A percentile compares a stretch with the other conserved stretches of the same genome.
phyloP scores from a whole-genome alignment of 164 flowering plant species.

The Warburgia ugandensis region DNA sequence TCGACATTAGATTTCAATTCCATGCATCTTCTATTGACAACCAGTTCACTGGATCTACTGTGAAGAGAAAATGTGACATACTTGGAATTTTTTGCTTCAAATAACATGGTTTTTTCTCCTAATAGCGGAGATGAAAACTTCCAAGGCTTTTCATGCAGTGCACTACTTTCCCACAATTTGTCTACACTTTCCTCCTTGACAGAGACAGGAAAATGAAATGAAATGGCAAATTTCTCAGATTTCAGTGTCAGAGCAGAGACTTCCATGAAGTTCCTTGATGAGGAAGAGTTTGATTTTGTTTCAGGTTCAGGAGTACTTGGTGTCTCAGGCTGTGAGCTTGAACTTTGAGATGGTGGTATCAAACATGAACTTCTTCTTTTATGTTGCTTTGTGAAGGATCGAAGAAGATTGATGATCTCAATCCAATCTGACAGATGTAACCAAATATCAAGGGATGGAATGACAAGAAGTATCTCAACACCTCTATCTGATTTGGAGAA shows the following conservation, averaged over 20 bases:
- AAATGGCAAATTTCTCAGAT: slow-evolving; percentile 40
- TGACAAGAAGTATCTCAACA: slow-evolving; percentile 30
- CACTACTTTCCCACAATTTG: slow-evolving; percentile 4
- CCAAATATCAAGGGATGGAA: slow-evolving; percentile 68
- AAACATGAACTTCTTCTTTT: slow-evolving; percentile 8
- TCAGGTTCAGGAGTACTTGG: slow-evolving; percentile 13
- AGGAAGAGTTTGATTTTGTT: slow-evolving; percentile 6
- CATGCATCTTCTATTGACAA: slow-evolving; percentile 17
- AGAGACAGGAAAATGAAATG: slow-evolving; percentile 48
- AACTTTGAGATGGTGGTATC: slow-evolving; percentile 14
- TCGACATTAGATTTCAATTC: slow-evolving; percentile 36
- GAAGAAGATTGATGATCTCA: slow-evolving; percentile 34
- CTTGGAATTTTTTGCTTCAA: slow-evolving; percentile 16
- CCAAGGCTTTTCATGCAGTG: slow-evolving; percentile 10
- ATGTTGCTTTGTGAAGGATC: slow-evolving; percentile 20
- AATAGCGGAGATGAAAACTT: slow-evolving; percentile 8
- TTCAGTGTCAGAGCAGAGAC: slow-evolving; percentile 24
- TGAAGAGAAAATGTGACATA: slow-evolving; percentile 33
- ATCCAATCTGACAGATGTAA: slow-evolving; percentile 54
- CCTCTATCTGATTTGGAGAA: slow-evolving; percentile 25
- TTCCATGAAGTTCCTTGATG: slow-evolving; percentile 9
- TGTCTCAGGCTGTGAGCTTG: slow-evolving; percentile 1
- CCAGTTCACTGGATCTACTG: slow-evolving; percentile 39
- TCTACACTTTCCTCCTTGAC: slow-evolving; percentile 18
- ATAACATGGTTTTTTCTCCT: slow-evolving; percentile 14